Conservation (phyloP, 176 grass and related monocot species). For the Lolium perenne region DNA sequence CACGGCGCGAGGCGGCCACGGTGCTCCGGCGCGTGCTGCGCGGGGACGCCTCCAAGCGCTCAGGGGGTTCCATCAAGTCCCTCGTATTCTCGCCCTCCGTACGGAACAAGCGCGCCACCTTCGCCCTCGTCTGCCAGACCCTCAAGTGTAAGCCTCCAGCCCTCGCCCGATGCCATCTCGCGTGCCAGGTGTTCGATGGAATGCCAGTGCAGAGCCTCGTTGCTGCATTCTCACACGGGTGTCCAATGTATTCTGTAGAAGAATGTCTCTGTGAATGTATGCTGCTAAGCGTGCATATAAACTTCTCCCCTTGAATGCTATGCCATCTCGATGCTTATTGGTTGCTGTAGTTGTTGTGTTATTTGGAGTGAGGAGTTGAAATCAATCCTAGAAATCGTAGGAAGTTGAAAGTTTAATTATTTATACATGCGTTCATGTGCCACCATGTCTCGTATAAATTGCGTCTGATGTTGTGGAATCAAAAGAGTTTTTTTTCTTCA, state of each 20-base stretch:
- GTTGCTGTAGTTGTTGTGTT: background rate
- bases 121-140: constrained; percentile 90
- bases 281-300: background rate
- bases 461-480: too few species aligned
- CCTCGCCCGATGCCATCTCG: background rate
- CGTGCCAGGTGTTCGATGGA: constrained; percentile 48
- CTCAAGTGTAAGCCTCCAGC: constrained; percentile 69
- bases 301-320: background rate
- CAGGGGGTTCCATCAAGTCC: constrained; percentile 80
- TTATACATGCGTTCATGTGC: background rate
- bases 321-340: background rate
- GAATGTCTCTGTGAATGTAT: background rate
- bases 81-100: constrained; percentile 82
- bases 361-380: background rate
- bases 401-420: background rate
- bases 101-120: constrained; percentile 91
- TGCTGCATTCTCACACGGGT: background rate
- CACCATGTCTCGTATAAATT: too few species aligned
- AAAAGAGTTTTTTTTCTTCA: too few species aligned
- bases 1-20: constrained; percentile 84
- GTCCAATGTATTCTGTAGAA: background rate
- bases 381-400: background rate
- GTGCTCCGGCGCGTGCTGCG: constrained; percentile 88
- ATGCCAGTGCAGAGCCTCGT: constrained; percentile 10
- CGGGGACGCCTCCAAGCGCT: constrained; percentile 64